These are phyloP conservation scores for Russula sp. DNA, from an alignment of 768 basidiomycete species.

Conservation along the genomic window DNA sequence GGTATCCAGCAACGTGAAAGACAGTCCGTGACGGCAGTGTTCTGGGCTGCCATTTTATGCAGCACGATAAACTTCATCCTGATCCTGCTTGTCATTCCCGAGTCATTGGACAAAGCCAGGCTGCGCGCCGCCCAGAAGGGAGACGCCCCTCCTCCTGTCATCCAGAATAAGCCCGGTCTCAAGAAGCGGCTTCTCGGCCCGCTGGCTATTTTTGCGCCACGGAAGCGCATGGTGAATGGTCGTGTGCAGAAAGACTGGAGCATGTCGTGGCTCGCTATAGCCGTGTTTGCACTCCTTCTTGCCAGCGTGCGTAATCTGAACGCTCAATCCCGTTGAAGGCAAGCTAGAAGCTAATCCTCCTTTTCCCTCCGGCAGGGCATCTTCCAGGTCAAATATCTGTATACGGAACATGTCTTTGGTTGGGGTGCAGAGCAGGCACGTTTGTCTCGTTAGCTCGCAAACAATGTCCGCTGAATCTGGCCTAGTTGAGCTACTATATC, in stretches of 20 bases:
- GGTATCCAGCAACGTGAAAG: constrained; percentile 25
- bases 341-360: constrained; percentile 2
- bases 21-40: constrained; percentile 43
- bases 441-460: not conserved
- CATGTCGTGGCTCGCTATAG: constrained; percentile 59
- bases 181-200: constrained; percentile 51
- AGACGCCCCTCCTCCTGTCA: constrained; percentile 36
- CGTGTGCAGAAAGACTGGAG: constrained; percentile 54
- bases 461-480: constrained; percentile 1
- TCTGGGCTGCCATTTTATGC: constrained; percentile 45
- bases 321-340: not conserved
- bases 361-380: constrained; percentile 43
- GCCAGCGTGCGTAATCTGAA: constrained; percentile 46
- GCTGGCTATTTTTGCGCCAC: constrained; percentile 63
- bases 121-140: constrained; percentile 39
- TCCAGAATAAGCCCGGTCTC: constrained; percentile 27
- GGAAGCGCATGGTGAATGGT: constrained; percentile 37
- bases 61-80: constrained; percentile 51
- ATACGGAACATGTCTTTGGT: constrained; percentile 63
- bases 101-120: constrained; percentile 36
- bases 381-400: constrained; percentile 71
- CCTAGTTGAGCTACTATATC: constrained; percentile 67
- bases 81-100: constrained; percentile 48
- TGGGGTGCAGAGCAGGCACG: constrained; percentile 59
- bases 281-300: constrained; percentile 57